Evolutionary conservation across 345 rosid genomes (phyloP), one percentile per base, ranked within the genome.

Genomic region (Rhodomyrtus tomentosa): DNA sequence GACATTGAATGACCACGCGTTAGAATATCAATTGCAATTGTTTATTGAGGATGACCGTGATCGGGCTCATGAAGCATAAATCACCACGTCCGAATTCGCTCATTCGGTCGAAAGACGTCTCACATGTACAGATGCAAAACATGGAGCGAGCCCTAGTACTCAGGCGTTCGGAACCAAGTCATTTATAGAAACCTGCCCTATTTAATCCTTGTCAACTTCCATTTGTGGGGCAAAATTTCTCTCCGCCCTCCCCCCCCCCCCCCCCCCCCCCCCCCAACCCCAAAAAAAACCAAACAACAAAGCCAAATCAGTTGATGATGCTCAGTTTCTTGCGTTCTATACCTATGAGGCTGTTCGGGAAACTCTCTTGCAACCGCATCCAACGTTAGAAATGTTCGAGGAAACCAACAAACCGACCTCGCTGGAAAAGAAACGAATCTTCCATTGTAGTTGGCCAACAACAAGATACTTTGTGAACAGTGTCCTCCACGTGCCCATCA

Each of bases 91-190:
- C 5, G 20, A 68, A 68, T 68, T 68, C 6, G 6, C 0, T 32
- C 1, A 68, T 36, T 36, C 4, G 0, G 0, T 68, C 5, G 6
- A 68, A 36, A 32, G 14, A 18, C 36, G 25, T 36, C 76, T 36
- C 7, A 2, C 1, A 36, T 36, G 36, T 32, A 68, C 25, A 32
- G 8, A 68, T 8, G 1, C 1, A 36, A 68, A 68, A 32, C 25
- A 36, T 68, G 1, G 0, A 32, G 24, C 2, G 0, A 32, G 24
- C 76, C 36, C 45, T 68, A 1, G 3, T 68, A 16, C 45, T 68
- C 45, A 36, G 58, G 45, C 24, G 45, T 45, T 4, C 0, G 45
- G 76, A 13, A 68, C 24, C 5, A 42, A 68, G 13, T 68, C 76
- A 62, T 32, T 32, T 32, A 32, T 18, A 36, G 21, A 38, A 32